A percentile compares a stretch with the other conserved stretches of the same genome.
Conservation (phyloP, 495 filamentous ascomycete genomes). For the Hapsidospora chrysogenum region DNA sequence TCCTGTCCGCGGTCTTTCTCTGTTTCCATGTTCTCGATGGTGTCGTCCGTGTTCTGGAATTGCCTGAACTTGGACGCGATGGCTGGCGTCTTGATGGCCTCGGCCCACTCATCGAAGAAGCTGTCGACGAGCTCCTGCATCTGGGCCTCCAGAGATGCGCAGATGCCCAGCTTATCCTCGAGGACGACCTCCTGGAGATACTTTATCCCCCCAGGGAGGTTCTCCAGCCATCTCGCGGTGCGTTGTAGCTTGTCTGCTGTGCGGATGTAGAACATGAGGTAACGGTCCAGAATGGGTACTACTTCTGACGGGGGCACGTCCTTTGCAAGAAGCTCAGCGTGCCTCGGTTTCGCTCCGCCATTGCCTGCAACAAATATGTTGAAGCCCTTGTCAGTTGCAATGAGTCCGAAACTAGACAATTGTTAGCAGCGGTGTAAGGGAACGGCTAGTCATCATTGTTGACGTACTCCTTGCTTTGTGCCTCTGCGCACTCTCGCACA, state of each 20-base stretch:
- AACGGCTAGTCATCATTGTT: slow-evolving; percentile 15
- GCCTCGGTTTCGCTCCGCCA: slow-evolving; percentile 74
- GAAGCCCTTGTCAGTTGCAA: slow-evolving; percentile 88
- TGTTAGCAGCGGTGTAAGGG: slow-evolving; percentile 28
- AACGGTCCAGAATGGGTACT: slow-evolving; percentile 76
- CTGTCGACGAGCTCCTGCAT: slow-evolving; percentile 78
- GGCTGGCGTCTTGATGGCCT: slow-evolving; percentile 55
- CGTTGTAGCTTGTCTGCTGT: slow-evolving; percentile 91
- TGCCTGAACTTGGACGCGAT: slow-evolving; percentile 62
- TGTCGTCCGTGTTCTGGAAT: slow-evolving; percentile 74
- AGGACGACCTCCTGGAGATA: slow-evolving; percentile 77
- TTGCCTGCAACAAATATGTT: slow-evolving; percentile 93
- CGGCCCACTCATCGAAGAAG: slow-evolving; percentile 96
- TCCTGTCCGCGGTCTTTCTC: slow-evolving; percentile 57
- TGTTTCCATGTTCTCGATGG: slow-evolving; percentile 50
- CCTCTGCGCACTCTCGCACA: slow-evolving; percentile 87
- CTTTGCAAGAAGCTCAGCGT: slow-evolving; percentile 78
- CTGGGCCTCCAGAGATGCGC: slow-evolving; percentile 69
- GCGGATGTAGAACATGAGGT: slow-evolving; percentile 91
- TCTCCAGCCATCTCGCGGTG: slow-evolving; percentile 86
- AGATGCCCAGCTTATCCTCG: slow-evolving; percentile 80
- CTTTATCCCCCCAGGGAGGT: slow-evolving; percentile 68
- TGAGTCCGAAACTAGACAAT: slow-evolving; percentile 94
- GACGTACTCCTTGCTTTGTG: slow-evolving; percentile 94
- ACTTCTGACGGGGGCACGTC: slow-evolving; percentile 80